Evolutionary conservation across 2,329 filamentous ascomycete species (phyloP), one percentile per base, ranked within the genome.

Genomic region (Aureobasidium subglaciale): DNA sequence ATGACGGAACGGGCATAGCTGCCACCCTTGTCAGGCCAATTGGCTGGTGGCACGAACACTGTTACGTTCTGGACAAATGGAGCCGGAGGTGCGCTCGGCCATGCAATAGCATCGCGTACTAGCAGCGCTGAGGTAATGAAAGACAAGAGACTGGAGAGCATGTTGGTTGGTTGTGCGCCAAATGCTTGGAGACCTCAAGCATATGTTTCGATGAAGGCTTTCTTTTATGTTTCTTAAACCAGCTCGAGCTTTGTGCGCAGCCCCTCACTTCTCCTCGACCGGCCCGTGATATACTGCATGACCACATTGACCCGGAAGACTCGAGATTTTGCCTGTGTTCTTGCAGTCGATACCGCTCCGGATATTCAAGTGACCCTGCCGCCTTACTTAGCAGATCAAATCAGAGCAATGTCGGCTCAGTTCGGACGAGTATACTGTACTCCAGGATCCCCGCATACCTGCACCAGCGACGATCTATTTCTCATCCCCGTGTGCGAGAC

Each of bases 1-100:
- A 78, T 70, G 8, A 72, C 62, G 24, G 74, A 77, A 29, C 78
- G 75, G 3, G 78, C 77, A 61, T 81, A 81, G 13, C 79, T 70
- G 1, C 75, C 75, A 15, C 77, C 70, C 22, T 63, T 63, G 16
- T 62, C 55, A 5, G 62, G 63, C 57, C 63, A 64, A 52, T 64
- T 59, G 9, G 56, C 53, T 34, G 63, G 63, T 16, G 63, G 62
- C 9, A 61, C 35, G 50, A 63, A 64, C 54, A 65, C 58, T 20
- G 60, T 59, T 42, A 62, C 61, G 48, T 55, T 56, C 24, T 54
- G 37, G 13, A 54, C 37, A 8, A 42, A 54, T 3, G 27, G 37
- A 10, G 32, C 38, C 18, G 49, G 37, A 25, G 37, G 37, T 43
- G 38, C 37, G 25, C 38, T 54, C 16, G 49, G 49, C 49, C 49